Evolutionary conservation across 768 basidiomycete species (phyloP).

Genomic region (Gymnopilus junonius): DNA sequence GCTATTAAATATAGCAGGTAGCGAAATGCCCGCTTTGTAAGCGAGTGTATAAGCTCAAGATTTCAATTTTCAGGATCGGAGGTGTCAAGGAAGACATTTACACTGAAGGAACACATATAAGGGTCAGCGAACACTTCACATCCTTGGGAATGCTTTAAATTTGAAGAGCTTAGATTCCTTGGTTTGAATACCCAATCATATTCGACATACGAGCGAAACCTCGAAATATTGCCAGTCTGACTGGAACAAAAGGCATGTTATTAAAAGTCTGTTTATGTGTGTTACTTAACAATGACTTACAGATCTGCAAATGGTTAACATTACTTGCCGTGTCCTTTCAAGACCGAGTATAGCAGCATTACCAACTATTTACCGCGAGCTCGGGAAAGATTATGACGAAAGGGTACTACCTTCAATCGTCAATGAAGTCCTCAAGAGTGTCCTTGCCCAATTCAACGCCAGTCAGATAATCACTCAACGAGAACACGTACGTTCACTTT

Average conservation of each 20-base stretch:
- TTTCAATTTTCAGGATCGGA: slow-evolving; percentile 59
- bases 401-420: slow-evolving; percentile 95
- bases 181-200: slow-evolving; percentile 95
- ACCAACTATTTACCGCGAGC: slow-evolving; percentile 93
- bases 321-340: slow-evolving; percentile 97
- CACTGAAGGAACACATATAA: slow-evolving; percentile 93
- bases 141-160: neutral
- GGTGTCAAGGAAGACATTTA: slow-evolving; percentile 86
- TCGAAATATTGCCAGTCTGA: slow-evolving; percentile 93
- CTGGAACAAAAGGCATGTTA: slow-evolving; percentile 89
- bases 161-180: slow-evolving; percentile 71
- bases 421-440: slow-evolving; percentile 97
- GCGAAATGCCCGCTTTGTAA: slow-evolving; percentile 14
- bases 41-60: neutral
- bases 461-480: slow-evolving; percentile 98
- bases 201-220: slow-evolving; percentile 99
- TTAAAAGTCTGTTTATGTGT: neutral
- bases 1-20: slow-evolving; percentile 98
- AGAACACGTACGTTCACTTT: slow-evolving; percentile 70
- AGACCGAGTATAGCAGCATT: slow-evolving; percentile 77
- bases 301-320: slow-evolving; percentile 97
- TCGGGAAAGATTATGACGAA: slow-evolving; percentile 97
- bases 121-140: slow-evolving; percentile 51
- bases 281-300: neutral
- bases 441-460: slow-evolving; percentile 99